Percentiles rank a stretch among this genome's conserved stretches.
phyloP scores from a whole-genome alignment of 441 rosid genomes.

The Gossypium davidsonii region DNA sequence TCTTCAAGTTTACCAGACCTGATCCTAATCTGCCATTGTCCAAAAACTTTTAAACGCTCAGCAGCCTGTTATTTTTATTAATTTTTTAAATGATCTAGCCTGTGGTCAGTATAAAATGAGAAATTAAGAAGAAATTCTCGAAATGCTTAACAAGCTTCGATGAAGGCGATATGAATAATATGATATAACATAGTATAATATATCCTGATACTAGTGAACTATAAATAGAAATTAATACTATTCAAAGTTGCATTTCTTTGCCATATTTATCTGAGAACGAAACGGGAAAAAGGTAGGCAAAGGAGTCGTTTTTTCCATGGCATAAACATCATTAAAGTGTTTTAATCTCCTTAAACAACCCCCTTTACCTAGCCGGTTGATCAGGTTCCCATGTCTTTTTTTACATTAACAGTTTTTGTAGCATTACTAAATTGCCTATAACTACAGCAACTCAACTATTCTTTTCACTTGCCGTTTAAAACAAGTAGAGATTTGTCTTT shows the following conservation, averaged over 20 bases:
- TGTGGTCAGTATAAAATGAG: background rate
- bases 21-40: background rate
- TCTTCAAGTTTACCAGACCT: background rate
- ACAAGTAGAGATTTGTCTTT: too few relatives aligned
- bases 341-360: conserved; percentile 5
- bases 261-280: background rate
- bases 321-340: background rate
- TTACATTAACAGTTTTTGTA: background rate
- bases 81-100: background rate
- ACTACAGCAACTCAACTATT: background rate
- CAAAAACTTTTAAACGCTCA: background rate
- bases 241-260: background rate
- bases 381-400: background rate
- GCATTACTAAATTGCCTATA: background rate
- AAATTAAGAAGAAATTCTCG: background rate
- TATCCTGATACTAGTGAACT: background rate
- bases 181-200: background rate
- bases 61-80: background rate
- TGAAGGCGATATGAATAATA: background rate
- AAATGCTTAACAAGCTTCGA: background rate
- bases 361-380: background rate
- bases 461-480: background rate
- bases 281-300: background rate
- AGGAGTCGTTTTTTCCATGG: background rate
- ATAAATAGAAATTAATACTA: background rate